Base-by-base conservation (phyloP, 2,329 filamentous ascomycete species). In the Cladophialophora chaetospira region DNA sequence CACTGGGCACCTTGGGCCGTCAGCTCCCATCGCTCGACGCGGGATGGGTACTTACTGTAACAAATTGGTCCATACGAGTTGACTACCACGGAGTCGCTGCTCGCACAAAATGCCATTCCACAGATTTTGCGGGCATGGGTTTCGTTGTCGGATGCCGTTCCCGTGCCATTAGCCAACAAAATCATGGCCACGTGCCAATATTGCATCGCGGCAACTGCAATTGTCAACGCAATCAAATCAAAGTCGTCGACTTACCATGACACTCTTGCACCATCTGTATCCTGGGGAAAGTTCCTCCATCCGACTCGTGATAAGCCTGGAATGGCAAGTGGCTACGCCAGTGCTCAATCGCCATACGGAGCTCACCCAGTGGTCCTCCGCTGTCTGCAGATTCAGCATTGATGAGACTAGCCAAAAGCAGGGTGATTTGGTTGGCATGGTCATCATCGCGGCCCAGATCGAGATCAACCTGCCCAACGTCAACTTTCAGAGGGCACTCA, bases 31-130 rank as follows among this genome's bases (percentile, higher is more conserved):
- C 15, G 19, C 11, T 21, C 28, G 11, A 26, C 33, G 10, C 8
- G 29, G 10, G 10, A n/a, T 28, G 23, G 21, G 19, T 2, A 68
- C 73, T 66, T 62, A 78, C 77, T 78, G 49, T 74, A 79, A 1
- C 73, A 68, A 25, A 79, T 77, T 11, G 77, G 77, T 0, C 77
- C 78, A 61, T 80, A 80, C 2, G 75, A 69, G 56, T 80, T 80
- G 3, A 80, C 75, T 4, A 77, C 66, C 2, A 79, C 76, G 0
- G 77, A 64, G 0, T 73, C 67, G 4, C 69, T 73, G 4, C 73
- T 72, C n/a, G 73, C 68, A 0, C 76, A 76, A 44, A 79, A 76
- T 0, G 77, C 73, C 10, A 78, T 68, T 1, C 76, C 76, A 51
- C 75, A 79, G 2, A 79, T 68, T 2, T 74, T 68, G 0, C 71